Percentiles rank a stretch among this genome's conserved stretches.
phyloP scores from a whole-genome alignment of 306 rosid genomes.

The Malus fusca region DNA sequence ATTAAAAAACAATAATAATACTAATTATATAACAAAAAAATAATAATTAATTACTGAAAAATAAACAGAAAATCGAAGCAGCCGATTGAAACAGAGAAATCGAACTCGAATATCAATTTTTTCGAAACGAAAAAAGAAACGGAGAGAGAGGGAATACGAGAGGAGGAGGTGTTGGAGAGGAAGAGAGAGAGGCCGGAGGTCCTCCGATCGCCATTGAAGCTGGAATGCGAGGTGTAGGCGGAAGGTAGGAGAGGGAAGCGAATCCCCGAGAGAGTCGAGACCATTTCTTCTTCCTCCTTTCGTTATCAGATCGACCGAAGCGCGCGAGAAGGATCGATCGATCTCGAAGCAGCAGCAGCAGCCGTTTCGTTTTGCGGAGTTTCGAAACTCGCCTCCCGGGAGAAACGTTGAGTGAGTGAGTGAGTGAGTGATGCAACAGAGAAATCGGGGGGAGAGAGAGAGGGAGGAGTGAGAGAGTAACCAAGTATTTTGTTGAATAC shows the following conservation, averaged over 20 bases:
- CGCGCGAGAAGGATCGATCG: not conserved
- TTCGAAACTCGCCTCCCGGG: not conserved
- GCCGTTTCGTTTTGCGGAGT: not conserved
- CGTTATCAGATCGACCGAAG: not conserved
- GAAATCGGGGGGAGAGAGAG: not conserved
- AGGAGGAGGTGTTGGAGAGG: conserved; percentile 24
- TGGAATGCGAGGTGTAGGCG: conserved; percentile 25
- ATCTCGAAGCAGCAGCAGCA: not conserved
- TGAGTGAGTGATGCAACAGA: not conserved
- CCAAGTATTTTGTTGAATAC: not conserved
- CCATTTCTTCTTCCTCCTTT: conserved; percentile 28
- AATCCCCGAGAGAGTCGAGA: conserved; percentile 65
- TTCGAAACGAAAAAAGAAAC: not conserved
- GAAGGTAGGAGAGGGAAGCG: conserved; percentile 56
- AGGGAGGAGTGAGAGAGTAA: not conserved
- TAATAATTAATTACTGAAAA: not conserved
- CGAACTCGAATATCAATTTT: not conserved
- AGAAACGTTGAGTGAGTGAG: not conserved
- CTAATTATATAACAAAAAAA: no score
- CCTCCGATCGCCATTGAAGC: conserved; percentile 33
- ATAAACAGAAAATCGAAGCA: not conserved
- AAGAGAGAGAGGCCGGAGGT: conserved; percentile 28
- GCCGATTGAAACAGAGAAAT: not conserved
- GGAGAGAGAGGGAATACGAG: conserved; percentile 30
- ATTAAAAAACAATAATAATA: not conserved